Conservation (phyloP, 2,329 filamentous ascomycete genomes). For the Ramularia endophylla region DNA sequence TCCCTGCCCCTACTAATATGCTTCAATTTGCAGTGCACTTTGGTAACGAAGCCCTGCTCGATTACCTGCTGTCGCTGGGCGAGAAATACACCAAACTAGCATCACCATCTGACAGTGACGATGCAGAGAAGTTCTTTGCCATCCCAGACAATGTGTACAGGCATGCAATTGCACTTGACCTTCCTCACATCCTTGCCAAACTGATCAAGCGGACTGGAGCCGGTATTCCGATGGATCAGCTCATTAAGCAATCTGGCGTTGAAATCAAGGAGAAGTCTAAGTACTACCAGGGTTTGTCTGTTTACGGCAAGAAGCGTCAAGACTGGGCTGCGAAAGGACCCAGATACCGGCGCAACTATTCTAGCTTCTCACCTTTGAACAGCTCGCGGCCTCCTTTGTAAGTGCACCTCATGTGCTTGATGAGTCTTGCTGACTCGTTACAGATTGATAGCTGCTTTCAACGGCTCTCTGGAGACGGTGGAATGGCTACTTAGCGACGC, state of each 20-base stretch:
- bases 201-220: slow-evolving; percentile 62
- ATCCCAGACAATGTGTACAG: slow-evolving; percentile 30
- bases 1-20: slow-evolving; percentile 15
- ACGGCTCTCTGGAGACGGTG: slow-evolving; percentile 58
- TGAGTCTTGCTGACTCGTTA: too few relatives aligned
- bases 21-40: slow-evolving; percentile 33
- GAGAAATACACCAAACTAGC: slow-evolving; percentile 37
- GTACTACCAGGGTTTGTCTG: slow-evolving; percentile 70
- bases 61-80: slow-evolving; percentile 52
- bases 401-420: background rate
- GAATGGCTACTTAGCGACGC: slow-evolving; percentile 74
- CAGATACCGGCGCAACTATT: slow-evolving; percentile 16
- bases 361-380: too few relatives aligned
- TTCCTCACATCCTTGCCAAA: slow-evolving; percentile 53
- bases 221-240: slow-evolving; percentile 61
- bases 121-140: slow-evolving; percentile 19
- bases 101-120: slow-evolving; percentile 8
- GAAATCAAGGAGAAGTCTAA: slow-evolving; percentile 56
- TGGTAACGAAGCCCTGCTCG: slow-evolving; percentile 51
- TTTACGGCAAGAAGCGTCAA: slow-evolving; percentile 65
- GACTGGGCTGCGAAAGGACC: slow-evolving; percentile 68
- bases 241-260: slow-evolving; percentile 61
- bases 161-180: slow-evolving; percentile 41
- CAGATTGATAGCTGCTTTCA: slow-evolving; percentile 48
- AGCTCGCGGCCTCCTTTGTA: background rate